Evolutionary conservation across 164 flowering plant genomes (phyloP).

Genomic region (Cinnamomum chago): DNA sequence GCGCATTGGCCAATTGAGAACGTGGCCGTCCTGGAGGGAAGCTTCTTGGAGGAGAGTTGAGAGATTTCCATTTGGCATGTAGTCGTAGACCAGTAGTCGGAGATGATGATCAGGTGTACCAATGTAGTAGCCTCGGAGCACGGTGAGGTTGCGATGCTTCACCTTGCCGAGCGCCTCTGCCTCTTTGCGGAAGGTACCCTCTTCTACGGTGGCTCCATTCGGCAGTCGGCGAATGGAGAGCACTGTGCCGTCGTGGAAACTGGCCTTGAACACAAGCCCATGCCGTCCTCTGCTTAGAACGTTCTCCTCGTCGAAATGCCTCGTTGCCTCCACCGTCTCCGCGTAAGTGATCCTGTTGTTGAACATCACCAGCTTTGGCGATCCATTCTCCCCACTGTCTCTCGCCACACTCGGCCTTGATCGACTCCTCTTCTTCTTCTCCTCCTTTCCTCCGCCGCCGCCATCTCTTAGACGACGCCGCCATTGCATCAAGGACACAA

Average conservation of each 20-base stretch:
- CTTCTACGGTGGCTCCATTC: conserved; percentile 42
- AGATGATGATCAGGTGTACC: conserved; percentile 46
- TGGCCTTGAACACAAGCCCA: conserved; percentile 77
- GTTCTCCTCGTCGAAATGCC: conserved; percentile 87
- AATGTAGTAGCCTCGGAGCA: conserved; percentile 79
- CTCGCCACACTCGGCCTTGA: conserved; percentile 5
- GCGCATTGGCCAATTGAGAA: conserved; percentile 98
- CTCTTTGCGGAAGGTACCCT: conserved; percentile 50
- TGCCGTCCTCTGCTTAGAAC: conserved; percentile 62
- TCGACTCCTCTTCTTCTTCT: conserved; percentile 53
- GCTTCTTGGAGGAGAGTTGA: conserved; percentile 88
- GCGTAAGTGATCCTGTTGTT: conserved; percentile 58
- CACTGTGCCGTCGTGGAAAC: conserved; percentile 69
- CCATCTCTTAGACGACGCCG: conserved; percentile 40
- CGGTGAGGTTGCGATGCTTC: conserved; percentile 78
- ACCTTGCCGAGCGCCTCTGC: conserved; percentile 73
- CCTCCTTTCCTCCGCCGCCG: conserved; percentile 25
- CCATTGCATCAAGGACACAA: conserved; percentile 54
- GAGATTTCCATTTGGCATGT: conserved; percentile 95
- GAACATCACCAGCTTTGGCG: conserved; percentile 80
- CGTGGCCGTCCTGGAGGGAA: conserved; percentile 87
- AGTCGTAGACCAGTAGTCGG: conserved; percentile 77
- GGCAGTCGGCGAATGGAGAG: conserved; percentile 68
- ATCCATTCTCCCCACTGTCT: conserved; percentile 54
- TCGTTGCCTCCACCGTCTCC: conserved; percentile 75